Percentiles rank a stretch among this genome's conserved stretches.
Evolutionary conservation across 2,329 filamentous ascomycete genomes (phyloP).

Genomic region (Rhinocladiella similis): DNA sequence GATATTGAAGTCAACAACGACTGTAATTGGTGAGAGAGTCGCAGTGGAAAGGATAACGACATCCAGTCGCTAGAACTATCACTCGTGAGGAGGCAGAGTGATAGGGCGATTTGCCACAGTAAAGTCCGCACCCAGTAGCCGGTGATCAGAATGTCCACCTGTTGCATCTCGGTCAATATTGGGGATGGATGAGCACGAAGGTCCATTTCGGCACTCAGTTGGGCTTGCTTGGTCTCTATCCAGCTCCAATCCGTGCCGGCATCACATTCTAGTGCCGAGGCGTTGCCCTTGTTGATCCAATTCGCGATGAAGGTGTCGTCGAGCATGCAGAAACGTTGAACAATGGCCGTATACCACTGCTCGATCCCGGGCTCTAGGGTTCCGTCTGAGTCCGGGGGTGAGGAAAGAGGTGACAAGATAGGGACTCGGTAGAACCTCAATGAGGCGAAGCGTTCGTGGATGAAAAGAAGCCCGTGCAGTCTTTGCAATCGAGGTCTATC

Average conservation of each 20-base stretch:
- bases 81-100: constrained; percentile 46
- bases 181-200: constrained; percentile 39
- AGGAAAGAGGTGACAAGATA: constrained; percentile 35
- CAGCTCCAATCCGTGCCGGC: constrained; percentile 40
- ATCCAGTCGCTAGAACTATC: constrained; percentile 31
- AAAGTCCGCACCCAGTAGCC: constrained; percentile 51
- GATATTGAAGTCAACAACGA: constrained; percentile 45
- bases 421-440: constrained; percentile 49
- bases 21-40: constrained; percentile 45
- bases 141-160: constrained; percentile 51
- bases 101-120: constrained; percentile 52
- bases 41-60: constrained; percentile 49
- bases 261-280: constrained; percentile 1
- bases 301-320: constrained; percentile 46
- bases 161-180: constrained; percentile 44
- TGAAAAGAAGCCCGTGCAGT: constrained; percentile 57
- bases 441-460: constrained; percentile 60
- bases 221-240: constrained; percentile 47
- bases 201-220: constrained; percentile 41
- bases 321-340: constrained; percentile 46
- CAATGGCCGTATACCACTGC: constrained; percentile 47
- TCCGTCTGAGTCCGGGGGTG: background rate
- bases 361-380: constrained; percentile 31
- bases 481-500: constrained; percentile 43
- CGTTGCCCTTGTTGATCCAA: constrained; percentile 42